Evolutionary conservation across 371 early-diverging fungal genomes (phyloP).

Genomic region (Rhizomucor pusillus): DNA sequence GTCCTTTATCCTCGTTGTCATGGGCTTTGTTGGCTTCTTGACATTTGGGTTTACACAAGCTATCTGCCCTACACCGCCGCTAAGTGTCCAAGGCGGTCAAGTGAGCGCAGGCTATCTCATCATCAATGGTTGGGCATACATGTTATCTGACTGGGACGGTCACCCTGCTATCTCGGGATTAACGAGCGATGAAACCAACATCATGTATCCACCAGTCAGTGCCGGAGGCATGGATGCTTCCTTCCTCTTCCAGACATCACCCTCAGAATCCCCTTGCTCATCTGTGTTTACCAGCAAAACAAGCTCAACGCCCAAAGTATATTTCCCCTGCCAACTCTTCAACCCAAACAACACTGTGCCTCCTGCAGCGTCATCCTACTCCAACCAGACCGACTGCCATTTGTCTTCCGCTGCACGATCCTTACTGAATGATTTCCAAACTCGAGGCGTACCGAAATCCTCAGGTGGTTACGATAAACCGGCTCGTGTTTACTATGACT

Average conservation of each 20-base stretch:
- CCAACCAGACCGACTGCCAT: constrained; percentile 65
- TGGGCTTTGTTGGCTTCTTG: constrained; percentile 55
- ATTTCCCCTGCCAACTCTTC: constrained; percentile 71
- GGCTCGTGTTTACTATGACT: constrained; percentile 67
- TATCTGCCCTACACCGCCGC: constrained; percentile 46
- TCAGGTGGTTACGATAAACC: constrained; percentile 33
- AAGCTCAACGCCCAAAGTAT: constrained; percentile 29
- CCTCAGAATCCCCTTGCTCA: constrained; percentile 46
- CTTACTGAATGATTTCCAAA: constrained; percentile 31
- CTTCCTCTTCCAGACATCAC: constrained; percentile 50
- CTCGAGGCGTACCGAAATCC: constrained; percentile 30
- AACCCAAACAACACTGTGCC: constrained; percentile 44
- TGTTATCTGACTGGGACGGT: constrained; percentile 42
- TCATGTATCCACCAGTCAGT: constrained; percentile 58
- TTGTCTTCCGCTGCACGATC: constrained; percentile 36
- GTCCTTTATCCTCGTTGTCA: constrained; percentile 56
- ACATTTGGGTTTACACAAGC: constrained; percentile 62
- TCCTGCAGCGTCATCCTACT: constrained; percentile 49
- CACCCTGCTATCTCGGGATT: constrained; percentile 46
- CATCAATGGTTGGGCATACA: constrained; percentile 58
- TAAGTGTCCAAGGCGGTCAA: constrained; percentile 27
- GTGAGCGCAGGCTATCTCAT: constrained; percentile 45
- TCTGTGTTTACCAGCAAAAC: constrained; percentile 46
- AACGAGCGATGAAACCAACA: constrained; percentile 38
- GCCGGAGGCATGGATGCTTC: constrained; percentile 66